phyloP scores from a whole-genome alignment of 345 rosid species.

The Citrus maxima region DNA sequence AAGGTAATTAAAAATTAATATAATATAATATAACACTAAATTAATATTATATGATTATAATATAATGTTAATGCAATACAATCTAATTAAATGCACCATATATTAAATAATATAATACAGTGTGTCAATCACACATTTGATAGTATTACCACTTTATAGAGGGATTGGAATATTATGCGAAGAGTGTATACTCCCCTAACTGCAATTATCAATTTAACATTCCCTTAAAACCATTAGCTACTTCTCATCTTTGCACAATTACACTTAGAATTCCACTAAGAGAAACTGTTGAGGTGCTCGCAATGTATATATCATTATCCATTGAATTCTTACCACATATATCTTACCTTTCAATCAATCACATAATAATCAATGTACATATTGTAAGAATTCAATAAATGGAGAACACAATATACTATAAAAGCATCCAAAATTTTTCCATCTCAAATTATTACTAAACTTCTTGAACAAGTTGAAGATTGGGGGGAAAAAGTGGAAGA shows the following conservation, averaged over 20 bases:
- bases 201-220: too few species aligned
- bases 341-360: background rate
- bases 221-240: background rate
- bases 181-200: background rate
- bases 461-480: background rate
- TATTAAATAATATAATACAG: fast-evolving
- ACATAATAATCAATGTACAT: too few species aligned
- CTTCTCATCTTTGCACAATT: too few species aligned
- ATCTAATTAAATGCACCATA: too few species aligned
- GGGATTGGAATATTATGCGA: background rate
- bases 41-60: too few species aligned
- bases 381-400: too few species aligned
- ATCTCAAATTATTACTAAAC: background rate
- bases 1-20: too few species aligned
- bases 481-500: background rate
- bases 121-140: fast-evolving
- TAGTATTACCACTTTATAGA: background rate
- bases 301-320: too few species aligned
- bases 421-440: background rate
- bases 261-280: background rate
- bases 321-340: too few species aligned
- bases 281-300: background rate
- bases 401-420: too few species aligned
- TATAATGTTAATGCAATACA: too few species aligned
- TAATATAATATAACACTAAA: too few species aligned